Evolutionary conservation across 345 rosid species (phyloP).

Genomic region (Salix udensis): DNA sequence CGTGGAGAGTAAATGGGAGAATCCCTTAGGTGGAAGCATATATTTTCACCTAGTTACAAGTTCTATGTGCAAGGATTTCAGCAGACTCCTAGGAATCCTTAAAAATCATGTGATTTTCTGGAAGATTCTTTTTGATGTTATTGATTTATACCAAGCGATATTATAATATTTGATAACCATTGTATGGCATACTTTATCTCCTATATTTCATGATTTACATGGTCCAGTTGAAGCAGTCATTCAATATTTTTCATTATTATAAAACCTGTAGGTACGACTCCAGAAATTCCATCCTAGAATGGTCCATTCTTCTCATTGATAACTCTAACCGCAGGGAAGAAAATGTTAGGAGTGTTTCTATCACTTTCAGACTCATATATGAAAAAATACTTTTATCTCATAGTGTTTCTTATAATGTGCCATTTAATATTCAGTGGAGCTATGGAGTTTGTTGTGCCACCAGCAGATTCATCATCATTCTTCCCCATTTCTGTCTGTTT

Average conservation of each 20-base stretch:
- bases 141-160: not conserved
- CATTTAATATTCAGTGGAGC: slow-evolving; percentile 61
- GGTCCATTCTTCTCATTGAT: slow-evolving; percentile 92
- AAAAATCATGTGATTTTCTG: not conserved
- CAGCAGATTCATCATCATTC: too few relatives aligned
- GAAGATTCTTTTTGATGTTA: not conserved
- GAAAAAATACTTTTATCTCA: not conserved
- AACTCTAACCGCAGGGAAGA: slow-evolving; percentile 87
- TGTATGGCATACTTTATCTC: not conserved
- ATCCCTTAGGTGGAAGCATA: not conserved
- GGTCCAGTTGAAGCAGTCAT: not conserved
- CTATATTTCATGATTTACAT: not conserved
- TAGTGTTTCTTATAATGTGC: not conserved
- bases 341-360: not conserved
- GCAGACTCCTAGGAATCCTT: not conserved
- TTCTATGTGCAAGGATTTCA: not conserved
- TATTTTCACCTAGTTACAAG: not conserved
- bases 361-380: not conserved
- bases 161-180: not conserved
- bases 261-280: slow-evolving; percentile 67
- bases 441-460: slow-evolving; percentile 97
- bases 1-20: not conserved
- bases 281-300: slow-evolving; percentile 79
- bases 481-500: too few relatives aligned
- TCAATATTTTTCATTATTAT: not conserved